Conservation (phyloP, 257 asterid genomes). For the Nicotiana paniculata region DNA sequence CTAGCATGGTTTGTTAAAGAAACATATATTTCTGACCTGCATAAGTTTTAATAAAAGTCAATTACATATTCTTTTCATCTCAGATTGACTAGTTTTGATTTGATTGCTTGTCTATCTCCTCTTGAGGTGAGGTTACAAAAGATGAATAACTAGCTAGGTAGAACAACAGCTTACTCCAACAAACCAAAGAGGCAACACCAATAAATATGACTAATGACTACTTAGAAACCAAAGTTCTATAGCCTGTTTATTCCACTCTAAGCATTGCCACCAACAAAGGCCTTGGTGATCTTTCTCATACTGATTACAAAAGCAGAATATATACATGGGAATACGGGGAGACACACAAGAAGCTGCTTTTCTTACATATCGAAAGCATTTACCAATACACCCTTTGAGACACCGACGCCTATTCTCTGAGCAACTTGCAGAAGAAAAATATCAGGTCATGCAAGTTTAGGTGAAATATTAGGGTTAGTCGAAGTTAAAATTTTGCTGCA, state of each 20-base stretch:
- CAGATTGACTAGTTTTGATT: too few species aligned
- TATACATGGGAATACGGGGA: slow-evolving; percentile 10
- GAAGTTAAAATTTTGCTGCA: neutral
- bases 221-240: neutral
- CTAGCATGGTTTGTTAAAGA: too few species aligned
- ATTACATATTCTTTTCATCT: too few species aligned
- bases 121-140: neutral
- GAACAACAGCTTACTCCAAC: neutral
- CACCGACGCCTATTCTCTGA: slow-evolving; percentile 74
- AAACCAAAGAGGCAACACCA: neutral
- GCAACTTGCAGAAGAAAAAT: slow-evolving; percentile 57
- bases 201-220: neutral
- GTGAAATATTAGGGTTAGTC: neutral
- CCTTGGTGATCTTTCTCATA: neutral
- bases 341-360: neutral
- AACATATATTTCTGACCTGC: too few species aligned
- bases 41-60: too few species aligned
- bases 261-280: neutral
- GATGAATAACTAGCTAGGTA: neutral
- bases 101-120: too few species aligned
- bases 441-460: neutral
- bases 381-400: slow-evolving; percentile 26
- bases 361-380: neutral
- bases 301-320: slow-evolving; percentile 7
- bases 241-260: slow-evolving; percentile 9